Base-by-base conservation (phyloP, 805 yeast genomes). In the Nakazawaea wyomingensis region DNA sequence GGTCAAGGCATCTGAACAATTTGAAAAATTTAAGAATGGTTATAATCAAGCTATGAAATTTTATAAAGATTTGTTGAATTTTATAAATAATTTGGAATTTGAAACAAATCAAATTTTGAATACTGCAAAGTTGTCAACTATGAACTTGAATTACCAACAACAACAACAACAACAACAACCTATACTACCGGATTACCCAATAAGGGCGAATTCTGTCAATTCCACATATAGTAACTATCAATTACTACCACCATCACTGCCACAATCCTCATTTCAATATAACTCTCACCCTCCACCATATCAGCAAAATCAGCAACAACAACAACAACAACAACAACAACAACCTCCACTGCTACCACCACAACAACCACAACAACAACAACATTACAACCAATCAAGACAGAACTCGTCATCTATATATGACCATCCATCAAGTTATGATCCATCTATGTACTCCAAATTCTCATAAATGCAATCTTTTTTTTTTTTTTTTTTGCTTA, bases 11-110 rank as follows among this genome's bases (percentile, higher is more conserved):
- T 74, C 71, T 51, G 67, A 72, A 6, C 63, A 65, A 16, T 88
- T 90, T 80, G 67, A 67, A 29, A 71, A 72, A 13, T 82, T 80
- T 50, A 59, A 66, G 10, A 64, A 65, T 5, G 96, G 95, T 5
- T 57, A 77, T 43, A 60, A 64, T 13, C 80, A 77, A 49, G 95
- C 95, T 0, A 52, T 62, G 8, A 69, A 63, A 9, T 85, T 87
- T 55, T 91, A 91, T 59, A 61, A 64, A 6, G 73, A 77, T 44
- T 61, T 78, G 26, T 58, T 62, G 30, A 54, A 53, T 14, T 68
- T 66, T 50, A 66, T 68, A 7, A 47, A 57, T 31, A 50, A 55
- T 43, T 39, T 48, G 28, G 50, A 62, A 40, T 46, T 60, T 24
- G 54, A 54, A 38, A 47, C 56, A 58, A 50, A 47, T 50, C 48